Evolutionary conservation across 176 grass and related monocot species (phyloP).

Genomic region (Panicum miliaceum): DNA sequence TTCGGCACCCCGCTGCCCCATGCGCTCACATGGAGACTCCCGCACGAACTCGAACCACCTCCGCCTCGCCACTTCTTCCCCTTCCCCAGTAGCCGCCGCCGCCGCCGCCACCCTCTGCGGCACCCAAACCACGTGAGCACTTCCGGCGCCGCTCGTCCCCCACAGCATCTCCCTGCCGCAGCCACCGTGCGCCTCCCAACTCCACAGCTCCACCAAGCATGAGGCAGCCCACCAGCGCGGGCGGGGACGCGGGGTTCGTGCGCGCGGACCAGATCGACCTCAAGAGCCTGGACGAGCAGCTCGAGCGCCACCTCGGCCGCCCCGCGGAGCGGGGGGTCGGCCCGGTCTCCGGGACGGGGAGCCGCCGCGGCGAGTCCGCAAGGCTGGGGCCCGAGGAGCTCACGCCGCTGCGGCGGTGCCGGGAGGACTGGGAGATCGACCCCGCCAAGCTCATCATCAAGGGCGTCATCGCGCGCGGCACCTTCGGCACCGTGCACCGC

Average conservation of each 20-base stretch:
- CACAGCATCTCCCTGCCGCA: not conserved
- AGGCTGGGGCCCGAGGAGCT: conserved; percentile 29
- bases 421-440: conserved; percentile 98
- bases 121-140: conserved; percentile 25
- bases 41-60: conserved; percentile 27
- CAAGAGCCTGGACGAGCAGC: conserved; percentile 95
- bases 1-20: conserved; percentile 44
- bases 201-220: conserved; percentile 53
- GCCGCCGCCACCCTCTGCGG: not conserved
- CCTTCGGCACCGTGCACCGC: conserved; percentile 95
- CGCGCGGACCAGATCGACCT: conserved; percentile 96
- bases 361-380: conserved; percentile 44
- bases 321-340: conserved; percentile 24
- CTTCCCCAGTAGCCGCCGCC: conserved; percentile 31
- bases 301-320: conserved; percentile 84
- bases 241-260: conserved; percentile 64
- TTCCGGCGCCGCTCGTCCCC: conserved; percentile 6
- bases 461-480: conserved; percentile 90
- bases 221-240: conserved; percentile 59
- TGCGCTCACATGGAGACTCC: conserved; percentile 72
- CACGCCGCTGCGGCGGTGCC: conserved; percentile 39
- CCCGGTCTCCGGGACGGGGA: not conserved
- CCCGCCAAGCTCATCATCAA: conserved; percentile 84
- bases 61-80: conserved; percentile 23
- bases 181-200: conserved; percentile 42